Conservation (phyloP, 208 protist genomes). For the Crithidia mellificae region DNA sequence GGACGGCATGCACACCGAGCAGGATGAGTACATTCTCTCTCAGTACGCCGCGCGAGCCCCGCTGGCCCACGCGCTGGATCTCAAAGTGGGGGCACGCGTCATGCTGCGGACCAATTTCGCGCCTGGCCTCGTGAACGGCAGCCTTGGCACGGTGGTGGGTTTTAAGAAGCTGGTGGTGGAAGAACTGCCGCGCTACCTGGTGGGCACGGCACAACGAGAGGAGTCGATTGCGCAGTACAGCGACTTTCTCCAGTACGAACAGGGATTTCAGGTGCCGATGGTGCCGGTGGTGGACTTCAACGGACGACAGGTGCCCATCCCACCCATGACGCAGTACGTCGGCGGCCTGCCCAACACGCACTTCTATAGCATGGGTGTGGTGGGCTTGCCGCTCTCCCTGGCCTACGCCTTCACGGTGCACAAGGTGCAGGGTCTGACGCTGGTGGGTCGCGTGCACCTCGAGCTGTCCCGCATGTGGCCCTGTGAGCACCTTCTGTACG, state of each 20-base stretch:
- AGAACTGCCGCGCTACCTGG: slow-evolving; percentile 49
- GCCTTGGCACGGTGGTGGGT: slow-evolving; percentile 80
- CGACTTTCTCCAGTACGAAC: slow-evolving; percentile 73
- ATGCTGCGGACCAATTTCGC: slow-evolving; percentile 86
- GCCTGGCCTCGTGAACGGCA: slow-evolving; percentile 80
- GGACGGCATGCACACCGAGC: slow-evolving; percentile 79
- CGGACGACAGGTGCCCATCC: slow-evolving; percentile 49
- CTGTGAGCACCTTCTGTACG: slow-evolving; percentile 88
- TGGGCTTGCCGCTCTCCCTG: slow-evolving; percentile 77
- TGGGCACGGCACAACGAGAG: slow-evolving; percentile 36
- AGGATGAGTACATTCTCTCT: slow-evolving; percentile 64
- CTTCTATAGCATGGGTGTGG: slow-evolving; percentile 61
- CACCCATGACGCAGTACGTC: slow-evolving; percentile 64
- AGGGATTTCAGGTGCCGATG: slow-evolving; percentile 50
- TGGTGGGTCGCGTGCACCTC: slow-evolving; percentile 80
- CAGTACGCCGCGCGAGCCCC: slow-evolving; percentile 64
- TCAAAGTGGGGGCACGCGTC: slow-evolving; percentile 81
- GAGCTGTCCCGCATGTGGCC: slow-evolving; percentile 90
- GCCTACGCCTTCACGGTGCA: slow-evolving; percentile 93
- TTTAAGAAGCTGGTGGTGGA: slow-evolving; percentile 59
- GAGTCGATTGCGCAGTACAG: slow-evolving; percentile 53
- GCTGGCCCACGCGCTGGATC: slow-evolving; percentile 45
- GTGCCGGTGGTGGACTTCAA: slow-evolving; percentile 82
- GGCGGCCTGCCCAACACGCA: slow-evolving; percentile 78
- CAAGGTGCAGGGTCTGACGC: slow-evolving; percentile 91